Base-by-base conservation (phyloP, 2,329 filamentous ascomycete genomes). In the Cercospora sojina region DNA sequence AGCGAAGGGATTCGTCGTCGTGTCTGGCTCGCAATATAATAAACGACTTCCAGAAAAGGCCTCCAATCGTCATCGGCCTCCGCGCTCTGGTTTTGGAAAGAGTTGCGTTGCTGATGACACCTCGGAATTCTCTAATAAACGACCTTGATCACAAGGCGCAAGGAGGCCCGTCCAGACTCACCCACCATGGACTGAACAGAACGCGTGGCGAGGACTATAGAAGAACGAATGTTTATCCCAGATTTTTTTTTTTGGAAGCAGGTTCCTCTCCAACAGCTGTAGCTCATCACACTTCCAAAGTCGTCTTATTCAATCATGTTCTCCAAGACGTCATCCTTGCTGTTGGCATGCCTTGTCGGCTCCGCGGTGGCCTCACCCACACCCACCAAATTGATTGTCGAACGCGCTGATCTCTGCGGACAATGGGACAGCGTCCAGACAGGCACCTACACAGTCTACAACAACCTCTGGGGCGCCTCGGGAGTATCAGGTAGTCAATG, bases 381-480 rank as follows among this genome's bases (percentile, higher is more conserved):
- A 20, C 59, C 64, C 2, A 66, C 55, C 53, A 64, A 66, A 41
- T 64, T 53, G 13, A 12, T 64, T 41, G 16, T 27, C 18, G 13
- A 49, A 25, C 51, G 60, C 23, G 60, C 64, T 9, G 60, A 64
- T 53, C 32, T 55, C 51, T 66, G 64, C 41, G 60, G 64, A 12
- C 60, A 66, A 59, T 66, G 56, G 53, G 64, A 66, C n/a, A 58
- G 47, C 25, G 56, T 60, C 1, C 23, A 18, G 6, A 64, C 65
- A 10, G 65, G 65, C 56, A 56, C 61, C 25, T 73, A 71, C 66
- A 69, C 64, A 12, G 47, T 73, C 53, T 67, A 64, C 59, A 70
- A 71, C 60, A 69, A 73, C 59, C 66, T 67, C 5, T 73, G 71
- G 71, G 69, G 69, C 64, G 57, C 49, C 47, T 25, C 18, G 12